These are phyloP conservation scores for Trypanosoma congolense DNA, from an alignment of 208 protist species.

Conservation along the genomic window DNA sequence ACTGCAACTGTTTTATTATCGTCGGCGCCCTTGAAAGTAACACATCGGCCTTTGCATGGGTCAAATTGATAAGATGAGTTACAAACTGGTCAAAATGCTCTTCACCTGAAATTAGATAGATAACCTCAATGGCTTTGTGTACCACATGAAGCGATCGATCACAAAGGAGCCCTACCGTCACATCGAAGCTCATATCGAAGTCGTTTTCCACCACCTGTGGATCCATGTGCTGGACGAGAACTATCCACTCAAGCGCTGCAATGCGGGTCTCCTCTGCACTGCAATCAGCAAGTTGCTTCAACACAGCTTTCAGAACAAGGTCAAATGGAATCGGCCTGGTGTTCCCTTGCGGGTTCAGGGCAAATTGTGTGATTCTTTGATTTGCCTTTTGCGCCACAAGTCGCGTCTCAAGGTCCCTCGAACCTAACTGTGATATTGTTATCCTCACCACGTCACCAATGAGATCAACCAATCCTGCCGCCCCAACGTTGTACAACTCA, in stretches of 20 bases:
- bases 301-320: slow-evolving; percentile 16
- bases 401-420: slow-evolving; percentile 23
- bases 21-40: slow-evolving; percentile 37
- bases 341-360: not conserved
- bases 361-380: slow-evolving; percentile 23
- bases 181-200: slow-evolving; percentile 26
- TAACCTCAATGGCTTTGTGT: slow-evolving; percentile 38
- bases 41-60: slow-evolving; percentile 23
- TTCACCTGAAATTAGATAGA: slow-evolving; percentile 36
- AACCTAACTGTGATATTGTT: slow-evolving; percentile 22
- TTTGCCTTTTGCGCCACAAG: slow-evolving; percentile 31
- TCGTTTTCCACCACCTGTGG: slow-evolving; percentile 16
- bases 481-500: slow-evolving; percentile 20
- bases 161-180: slow-evolving; percentile 30
- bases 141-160: slow-evolving; percentile 38
- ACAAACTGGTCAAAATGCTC: slow-evolving; percentile 34
- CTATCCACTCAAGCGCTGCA: slow-evolving; percentile 55
- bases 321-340: slow-evolving; percentile 15
- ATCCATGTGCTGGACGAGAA: slow-evolving; percentile 29
- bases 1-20: slow-evolving; percentile 47
- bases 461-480: slow-evolving; percentile 16
- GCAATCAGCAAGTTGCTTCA: slow-evolving; percentile 8
- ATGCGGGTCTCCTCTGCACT: slow-evolving; percentile 43
- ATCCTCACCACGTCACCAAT: slow-evolving; percentile 9
- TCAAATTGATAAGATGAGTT: slow-evolving; percentile 15